Evolutionary conservation across 2,329 filamentous ascomycete genomes (phyloP), one percentile per base, ranked within the genome.

Genomic region (Fusarium sp.): DNA sequence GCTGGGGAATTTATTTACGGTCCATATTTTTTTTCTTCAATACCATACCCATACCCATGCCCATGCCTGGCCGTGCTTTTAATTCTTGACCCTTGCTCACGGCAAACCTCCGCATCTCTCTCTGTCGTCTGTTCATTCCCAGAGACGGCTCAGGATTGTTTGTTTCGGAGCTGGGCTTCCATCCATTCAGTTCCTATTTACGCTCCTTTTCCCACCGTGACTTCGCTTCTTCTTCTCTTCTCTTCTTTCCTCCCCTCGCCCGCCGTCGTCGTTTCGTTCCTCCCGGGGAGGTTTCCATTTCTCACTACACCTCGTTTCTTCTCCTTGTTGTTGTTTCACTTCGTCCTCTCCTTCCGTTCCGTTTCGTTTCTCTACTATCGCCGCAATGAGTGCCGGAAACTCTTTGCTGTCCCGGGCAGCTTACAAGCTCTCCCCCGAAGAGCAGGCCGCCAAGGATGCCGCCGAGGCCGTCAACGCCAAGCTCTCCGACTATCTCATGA

Each of bases 401-500:
- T 73, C 75, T 57, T 32, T 69, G 54, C 67, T 75, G 37, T 66
- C 71, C 33, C 74, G 66, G 54, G 66, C 56, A 35, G 66, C 35
- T 30, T 57, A 64, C 22, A 22, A 72, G 72, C 75, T 70, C 75
- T 72, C 60, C 17, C 75, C 66, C 32, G 71, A 74, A 43, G 67
- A 73, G 25, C 47, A 66, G 17, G 65, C 65, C 65, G 58, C 71
- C 40, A 50, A 71, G 30, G 70, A 73, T 33, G 45, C 57, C 30
- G 68, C 70, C 37, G 70, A 70, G 38, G 59, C 66, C 20, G 62
- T 47, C 14, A 79, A 92, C 76, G 83, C 88, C 74, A 84, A 87
- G 50, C 86, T 94, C 45, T 87, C 88, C 40, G 84, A 89, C 66
- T 92, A 92, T 79, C 86, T 92, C 50, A 85, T 92, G 73, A 84